Evolutionary conservation across 257 asterid species (phyloP), one percentile per base, ranked within the genome.

Genomic region (Knoxia roxburghii): DNA sequence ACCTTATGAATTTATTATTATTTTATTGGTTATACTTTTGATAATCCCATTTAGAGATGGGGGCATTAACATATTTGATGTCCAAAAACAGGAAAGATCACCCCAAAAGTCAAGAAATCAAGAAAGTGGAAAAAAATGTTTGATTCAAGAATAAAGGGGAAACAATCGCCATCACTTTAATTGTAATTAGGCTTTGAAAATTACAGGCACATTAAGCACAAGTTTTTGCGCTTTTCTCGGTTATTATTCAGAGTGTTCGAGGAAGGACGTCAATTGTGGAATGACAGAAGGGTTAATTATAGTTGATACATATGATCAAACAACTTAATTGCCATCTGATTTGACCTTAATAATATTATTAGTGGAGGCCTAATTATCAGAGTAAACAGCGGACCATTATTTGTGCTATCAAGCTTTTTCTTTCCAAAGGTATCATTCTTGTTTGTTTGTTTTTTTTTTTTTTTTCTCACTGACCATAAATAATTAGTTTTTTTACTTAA

Each of bases 311-410:
- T 37, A 37, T 37, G 41, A 3, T 4, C 4, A 37, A 37, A 9
- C 41, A 37, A 4, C 41, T 29, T 61, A 45, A 45, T 32, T 45
- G 49, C 39, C 50, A 58, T 69, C 51, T 17, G 48, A 11, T 37
- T 71, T 71, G 77, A 65, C 76, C 61, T 55, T 39, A 35, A 46
- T 6, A 33, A 6, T 59, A 30, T 37, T 56, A 43, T 26, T 72
- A 17, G 43, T 41, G 65, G 49, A 17, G 56, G 26, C 49, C 18
- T 48, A 26, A 32, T 54, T 52, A 35, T 29, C 27, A 18, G 27
- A 53, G 64, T 73, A 60, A 64, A 59, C 27, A 54, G 21, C 27
- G 60, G 61, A 56, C 61, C 59, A 17, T 56, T 59, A 59, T 29
- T 57, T 32, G 26, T 57, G 63, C 1, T 17, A 40, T 63, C 54